Evolutionary conservation across 169 alveolate species (phyloP).

Genomic region (Besnoitia besnoiti): DNA sequence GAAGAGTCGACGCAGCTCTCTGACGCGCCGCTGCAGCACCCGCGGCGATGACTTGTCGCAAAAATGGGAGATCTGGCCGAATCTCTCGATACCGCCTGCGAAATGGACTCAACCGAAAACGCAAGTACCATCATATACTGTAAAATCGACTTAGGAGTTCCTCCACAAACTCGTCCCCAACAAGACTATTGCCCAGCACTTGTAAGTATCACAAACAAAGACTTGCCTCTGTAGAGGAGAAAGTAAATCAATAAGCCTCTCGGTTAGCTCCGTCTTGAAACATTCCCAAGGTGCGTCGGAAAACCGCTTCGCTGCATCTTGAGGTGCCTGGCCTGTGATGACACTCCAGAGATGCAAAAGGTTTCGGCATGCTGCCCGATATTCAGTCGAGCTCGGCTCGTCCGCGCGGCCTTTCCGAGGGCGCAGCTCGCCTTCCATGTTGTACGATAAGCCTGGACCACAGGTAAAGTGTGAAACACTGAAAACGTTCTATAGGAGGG

Average conservation of each 20-base stretch:
- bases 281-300: not conserved
- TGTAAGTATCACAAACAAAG: not conserved
- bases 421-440: not conserved
- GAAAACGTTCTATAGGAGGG: too few species aligned
- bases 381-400: not conserved
- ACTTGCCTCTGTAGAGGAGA: conserved; percentile 8
- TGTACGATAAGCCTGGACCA: not conserved
- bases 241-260: not conserved
- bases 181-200: too few species aligned
- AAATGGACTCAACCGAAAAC: too few species aligned
- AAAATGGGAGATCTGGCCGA: not conserved
- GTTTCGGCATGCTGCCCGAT: not conserved
- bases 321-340: not conserved
- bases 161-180: too few species aligned
- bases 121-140: too few species aligned
- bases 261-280: conserved; percentile 25
- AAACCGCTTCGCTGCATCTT: conserved; percentile 10
- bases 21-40: conserved; percentile 2
- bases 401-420: not conserved
- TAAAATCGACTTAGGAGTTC: too few species aligned
- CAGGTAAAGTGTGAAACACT: too few species aligned
- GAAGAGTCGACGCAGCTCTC: not conserved
- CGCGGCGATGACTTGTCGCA: not conserved
- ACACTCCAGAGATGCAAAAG: conserved; percentile 26
- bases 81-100: conserved; percentile 9